These are phyloP conservation scores for Kwoniella dejecticola DNA, from an alignment of 768 basidiomycete species.

Conservation along the genomic window DNA sequence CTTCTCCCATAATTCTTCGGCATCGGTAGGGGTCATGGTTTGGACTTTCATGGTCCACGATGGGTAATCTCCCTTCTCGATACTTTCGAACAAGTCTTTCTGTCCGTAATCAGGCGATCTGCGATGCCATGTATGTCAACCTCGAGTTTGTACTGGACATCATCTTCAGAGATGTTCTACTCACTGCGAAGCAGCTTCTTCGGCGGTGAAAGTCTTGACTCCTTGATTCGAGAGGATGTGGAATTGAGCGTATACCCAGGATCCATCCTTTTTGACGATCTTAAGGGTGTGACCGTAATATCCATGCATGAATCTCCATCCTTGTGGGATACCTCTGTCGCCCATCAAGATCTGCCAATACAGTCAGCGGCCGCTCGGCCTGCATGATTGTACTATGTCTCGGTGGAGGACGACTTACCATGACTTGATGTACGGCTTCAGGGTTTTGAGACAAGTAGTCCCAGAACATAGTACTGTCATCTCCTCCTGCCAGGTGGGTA, in stretches of 20 bases:
- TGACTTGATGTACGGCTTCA: conserved; percentile 59
- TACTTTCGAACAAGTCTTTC: conserved; percentile 58
- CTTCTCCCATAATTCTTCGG: conserved; percentile 71
- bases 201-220: conserved; percentile 68
- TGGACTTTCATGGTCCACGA: conserved; percentile 60
- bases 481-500: conserved; percentile 84
- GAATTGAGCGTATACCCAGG: conserved; percentile 56
- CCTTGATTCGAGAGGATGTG: conserved; percentile 55
- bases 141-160: background rate
- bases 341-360: conserved; percentile 54
- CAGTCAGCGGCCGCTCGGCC: background rate
- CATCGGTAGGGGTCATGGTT: conserved; percentile 91
- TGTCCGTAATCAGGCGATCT: conserved; percentile 55
- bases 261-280: conserved; percentile 50
- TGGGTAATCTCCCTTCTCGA: conserved; percentile 55
- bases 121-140: background rate
- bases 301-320: conserved; percentile 81
- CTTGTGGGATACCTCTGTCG: conserved; percentile 58
- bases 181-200: conserved; percentile 60
- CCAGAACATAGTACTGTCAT: conserved; percentile 62
- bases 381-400: too few species aligned
- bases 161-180: background rate
- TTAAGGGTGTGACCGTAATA: conserved; percentile 68
- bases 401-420: too few species aligned
- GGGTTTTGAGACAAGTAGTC: conserved; percentile 62